Base-by-base conservation (phyloP, 2,329 filamentous ascomycete species). In the Ophiostoma montium region DNA sequence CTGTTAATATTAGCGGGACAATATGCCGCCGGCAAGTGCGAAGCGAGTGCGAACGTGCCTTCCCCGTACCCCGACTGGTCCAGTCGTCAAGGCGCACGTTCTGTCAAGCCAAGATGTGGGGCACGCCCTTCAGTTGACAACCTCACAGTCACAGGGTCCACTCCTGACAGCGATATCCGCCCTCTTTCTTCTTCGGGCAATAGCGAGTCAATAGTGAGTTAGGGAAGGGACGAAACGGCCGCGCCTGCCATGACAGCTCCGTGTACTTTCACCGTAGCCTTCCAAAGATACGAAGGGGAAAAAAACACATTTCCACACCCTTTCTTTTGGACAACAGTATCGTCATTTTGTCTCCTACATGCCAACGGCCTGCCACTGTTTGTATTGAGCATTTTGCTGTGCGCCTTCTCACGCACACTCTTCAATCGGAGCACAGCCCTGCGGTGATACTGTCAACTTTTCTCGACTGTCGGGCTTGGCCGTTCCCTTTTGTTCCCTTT, bases 111-210 rank as follows among this genome's bases (percentile, higher is more conserved):
- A 16, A 42, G 21, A 44, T 16, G 51, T 53, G 52, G 52, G 49
- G 43, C 35, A 35, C 52, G 52, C 52, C 52, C 52, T 53, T 53
- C 21, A 16, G 35, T 52, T 53, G 52, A 53, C 52, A 53, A 53
- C 49, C 41, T 46, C 38, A 10, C 35, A 39, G 32, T 27, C 46
- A n/a, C 19, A 13, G 16, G 43, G 47, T 47, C 52, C 49, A 49
- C 49, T 39, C 44, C 36, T 42, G 41, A n/a, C n/a, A n/a, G 43
- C 27, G 18, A 35, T 30, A 19, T 4, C 47, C 41, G 18, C 35
- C 46, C 32, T 51, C 50, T 51, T 45, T 21, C 50, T 35, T 30
- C 41, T 48, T 51, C 50, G 46, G 10, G 42, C 27, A n/a, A n/a
- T n/a, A n/a, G n/a, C n/a, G n/a, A n/a, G n/a, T 35, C 23, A 23